These are phyloP conservation scores for Septoria petroselini DNA, from an alignment of 2,329 filamentous ascomycete genomes.

Conservation along the genomic window DNA sequence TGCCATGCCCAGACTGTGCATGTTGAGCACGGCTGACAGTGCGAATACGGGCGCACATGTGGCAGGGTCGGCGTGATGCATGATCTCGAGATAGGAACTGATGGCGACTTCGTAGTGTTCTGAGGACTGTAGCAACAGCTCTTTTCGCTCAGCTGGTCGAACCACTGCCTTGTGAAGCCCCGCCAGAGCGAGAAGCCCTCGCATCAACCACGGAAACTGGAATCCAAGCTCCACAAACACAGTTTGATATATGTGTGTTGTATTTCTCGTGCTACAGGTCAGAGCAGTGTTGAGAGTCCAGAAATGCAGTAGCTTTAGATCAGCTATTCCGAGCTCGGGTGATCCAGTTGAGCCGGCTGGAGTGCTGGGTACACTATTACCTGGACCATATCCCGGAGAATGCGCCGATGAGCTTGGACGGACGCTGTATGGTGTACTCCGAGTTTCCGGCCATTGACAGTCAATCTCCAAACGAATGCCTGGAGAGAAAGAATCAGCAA, in stretches of 20 bases:
- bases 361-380: conserved; percentile 2
- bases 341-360: background rate
- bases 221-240: conserved; percentile 24
- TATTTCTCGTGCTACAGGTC: conserved; percentile 6
- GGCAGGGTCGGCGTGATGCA: conserved; percentile 15
- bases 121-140: conserved; percentile 16
- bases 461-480: conserved; percentile 23
- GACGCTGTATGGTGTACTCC: conserved; percentile 1
- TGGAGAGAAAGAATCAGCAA: background rate
- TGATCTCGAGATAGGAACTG: conserved; percentile 8
- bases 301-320: conserved; percentile 27
- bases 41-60: conserved; percentile 19
- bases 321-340: conserved; percentile 18
- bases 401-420: conserved; percentile 5
- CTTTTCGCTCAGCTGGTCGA: conserved; percentile 17
- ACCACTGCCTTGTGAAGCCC: conserved; percentile 25
- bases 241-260: conserved; percentile 20
- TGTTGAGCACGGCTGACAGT: conserved; percentile 14
- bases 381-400: conserved; percentile 6
- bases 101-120: conserved; percentile 20
- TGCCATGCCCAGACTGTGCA: conserved; percentile 18
- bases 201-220: conserved; percentile 25
- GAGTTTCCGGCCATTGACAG: conserved; percentile 11
- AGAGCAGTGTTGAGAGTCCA: conserved; percentile 21
- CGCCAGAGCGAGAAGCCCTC: conserved; percentile 25